phyloP scores from a whole-genome alignment of 169 alveolate genomes.

The Perkinsus olseni region DNA sequence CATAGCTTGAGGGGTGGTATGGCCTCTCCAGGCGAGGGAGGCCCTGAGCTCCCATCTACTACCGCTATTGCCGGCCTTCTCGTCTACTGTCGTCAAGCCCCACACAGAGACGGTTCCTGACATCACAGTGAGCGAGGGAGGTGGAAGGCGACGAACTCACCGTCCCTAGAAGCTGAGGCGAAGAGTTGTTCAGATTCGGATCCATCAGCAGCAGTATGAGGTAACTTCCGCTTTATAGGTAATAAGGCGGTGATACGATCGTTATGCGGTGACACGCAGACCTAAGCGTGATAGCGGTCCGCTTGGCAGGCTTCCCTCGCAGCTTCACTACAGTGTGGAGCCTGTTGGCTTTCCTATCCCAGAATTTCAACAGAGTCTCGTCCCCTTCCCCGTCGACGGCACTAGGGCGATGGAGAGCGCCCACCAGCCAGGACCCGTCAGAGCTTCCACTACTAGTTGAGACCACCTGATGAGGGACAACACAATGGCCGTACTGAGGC shows the following conservation, averaged over 20 bases:
- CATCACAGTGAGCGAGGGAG: neutral
- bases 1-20: neutral
- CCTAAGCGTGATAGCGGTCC: neutral
- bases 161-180: neutral
- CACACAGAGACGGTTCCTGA: neutral
- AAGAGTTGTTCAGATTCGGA: neutral
- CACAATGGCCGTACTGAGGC: neutral
- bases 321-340: neutral
- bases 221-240: neutral
- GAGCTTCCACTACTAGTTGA: neutral
- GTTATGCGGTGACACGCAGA: neutral
- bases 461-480: neutral
- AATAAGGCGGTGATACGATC: neutral
- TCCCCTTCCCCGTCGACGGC: neutral
- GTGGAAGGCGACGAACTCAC: neutral
- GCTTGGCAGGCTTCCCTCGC: neutral
- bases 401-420: neutral
- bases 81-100: neutral
- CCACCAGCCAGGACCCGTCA: neutral
- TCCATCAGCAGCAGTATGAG: neutral
- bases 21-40: neutral
- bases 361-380: neutral
- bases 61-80: neutral
- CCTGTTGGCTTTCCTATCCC: neutral
- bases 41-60: neutral